Base-by-base conservation (phyloP, 352 stramenopile species). In the Phytophthora nicotianae region DNA sequence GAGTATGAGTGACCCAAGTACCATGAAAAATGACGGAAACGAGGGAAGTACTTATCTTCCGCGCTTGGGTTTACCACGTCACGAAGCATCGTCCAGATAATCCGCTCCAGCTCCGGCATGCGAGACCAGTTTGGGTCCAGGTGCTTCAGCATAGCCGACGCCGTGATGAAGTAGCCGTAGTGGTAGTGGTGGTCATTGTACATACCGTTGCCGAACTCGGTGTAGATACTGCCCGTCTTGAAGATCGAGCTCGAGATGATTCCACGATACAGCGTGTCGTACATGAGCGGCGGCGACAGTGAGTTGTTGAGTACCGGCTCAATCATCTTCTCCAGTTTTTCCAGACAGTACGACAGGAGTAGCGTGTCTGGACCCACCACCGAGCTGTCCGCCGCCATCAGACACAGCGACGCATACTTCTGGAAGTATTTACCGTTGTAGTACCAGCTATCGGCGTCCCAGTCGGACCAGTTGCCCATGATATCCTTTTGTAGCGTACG, bases 161-260 rank as follows among this genome's bases (percentile, higher is more conserved):
- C 76, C 20, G 68, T 76, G 33, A 93, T 67, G 60, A 74, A 93
- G 65, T 93, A 93, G 8, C 82, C 85, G 57, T 79, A 93, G 63
- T 93, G 85, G 52, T 91, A 93, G 57, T 93, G 80, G 68, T 93
- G 81, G 56, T 93, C 85, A 58, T 93, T 93, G 72, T 93, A 93
- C 14, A 91, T 79, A 11, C 68, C 74, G 62, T 85, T 93, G 43
- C 85, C 85, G 47, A 91, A 93, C 41, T 93, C 81, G n/a, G 70
- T 70, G 49, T 86, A 80, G 26, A 79, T 42, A 16, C 80, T 62
- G 4, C 74, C 74, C 14, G 69, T 79, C 8, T 64, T 74, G 55
- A 93, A 86, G 21, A 75, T 74, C 10, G 68, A 57, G 5, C 57
- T 72, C 8, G 71, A 84, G 6, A 86, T 55, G 24, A 93, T 60